Evolutionary conservation across 108 stramenopile species (phyloP).

Genomic region (Schizochytrium sp.): DNA sequence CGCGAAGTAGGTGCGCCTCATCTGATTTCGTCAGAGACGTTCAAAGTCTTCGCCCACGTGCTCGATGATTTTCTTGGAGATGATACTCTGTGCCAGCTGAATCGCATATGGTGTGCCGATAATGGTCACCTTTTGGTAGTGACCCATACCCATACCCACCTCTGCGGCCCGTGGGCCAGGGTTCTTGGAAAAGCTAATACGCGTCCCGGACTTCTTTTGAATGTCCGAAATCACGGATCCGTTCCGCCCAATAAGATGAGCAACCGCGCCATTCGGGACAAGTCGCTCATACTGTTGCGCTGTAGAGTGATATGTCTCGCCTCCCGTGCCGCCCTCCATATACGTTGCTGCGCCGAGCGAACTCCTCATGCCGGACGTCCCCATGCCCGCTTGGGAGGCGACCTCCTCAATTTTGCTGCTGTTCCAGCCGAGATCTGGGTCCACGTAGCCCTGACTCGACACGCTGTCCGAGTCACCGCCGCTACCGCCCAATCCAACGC

Average conservation of each 20-base stretch:
- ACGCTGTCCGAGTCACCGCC: neutral
- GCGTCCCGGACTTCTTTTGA: neutral
- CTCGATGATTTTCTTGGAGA: neutral
- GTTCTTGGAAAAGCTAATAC: neutral
- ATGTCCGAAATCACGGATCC: neutral
- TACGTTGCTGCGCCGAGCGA: too few relatives aligned
- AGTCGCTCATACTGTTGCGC: neutral
- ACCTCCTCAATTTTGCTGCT: neutral
- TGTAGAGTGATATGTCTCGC: neutral
- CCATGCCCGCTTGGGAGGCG: neutral
- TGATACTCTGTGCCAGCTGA: neutral
- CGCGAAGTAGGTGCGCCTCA: too few relatives aligned
- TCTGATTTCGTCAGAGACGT: neutral
- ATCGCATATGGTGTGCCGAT: neutral
- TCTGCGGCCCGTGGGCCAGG: neutral
- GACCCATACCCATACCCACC: neutral
- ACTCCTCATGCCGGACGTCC: too few relatives aligned
- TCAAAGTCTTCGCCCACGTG: constrained; percentile 7
- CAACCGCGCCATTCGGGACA: neutral
- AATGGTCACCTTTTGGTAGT: constrained; percentile 9
- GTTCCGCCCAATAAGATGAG: neutral
- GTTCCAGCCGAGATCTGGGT: neutral
- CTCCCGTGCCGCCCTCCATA: neutral
- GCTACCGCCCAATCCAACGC: neutral
- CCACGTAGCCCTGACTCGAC: neutral